Base-by-base conservation (phyloP, 768 basidiomycete genomes). In the Xanthoconium stramineum region DNA sequence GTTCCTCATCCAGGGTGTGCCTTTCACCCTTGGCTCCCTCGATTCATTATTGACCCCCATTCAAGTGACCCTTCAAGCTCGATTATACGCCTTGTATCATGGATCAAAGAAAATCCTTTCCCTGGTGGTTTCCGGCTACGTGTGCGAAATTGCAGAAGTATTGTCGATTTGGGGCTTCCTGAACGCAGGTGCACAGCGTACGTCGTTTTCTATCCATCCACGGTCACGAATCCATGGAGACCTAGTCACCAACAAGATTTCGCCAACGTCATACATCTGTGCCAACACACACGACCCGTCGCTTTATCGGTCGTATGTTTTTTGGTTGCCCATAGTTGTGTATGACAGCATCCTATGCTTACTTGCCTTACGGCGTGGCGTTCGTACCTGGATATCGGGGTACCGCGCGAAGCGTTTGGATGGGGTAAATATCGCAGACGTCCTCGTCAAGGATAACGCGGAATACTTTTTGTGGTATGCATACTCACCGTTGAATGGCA, bases 381-480 rank as follows among this genome's bases (percentile, higher is more conserved):
- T 62, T 35, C 20, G 44, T 24, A 43, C 24, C 13, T 40, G 56
- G 56, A 9, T 43, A 12, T 46, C 28, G 7, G 53, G 36, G 32
- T 43, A 40, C 40, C 53, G 36, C 11, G 24, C 46, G 6, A 36
- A 29, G 32, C 48, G 52, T 20, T 10, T 40, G 12, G 24, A 52
- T 6, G 56, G 53, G 2, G 36, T 58, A 0, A 10, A 32, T n/a
- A n/a, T 67, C 38, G 17, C 59, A 29, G 45, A 48, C 7, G 33
- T 29, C 6, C 53, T 64, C 14, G 11, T 66, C 35, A 61, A 43
- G 33, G 65, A 52, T 6, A 67, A 55, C 17, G 44, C 15, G 14
- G 24, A 45, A 24, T 66, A 66, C 43, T 58, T 58, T 55, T 12
- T 61, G 14, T 61, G 51, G 65, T 66, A 43, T 35, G 61, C 1